Conservation (phyloP, 306 rosid genomes). For the Quercus suber region DNA sequence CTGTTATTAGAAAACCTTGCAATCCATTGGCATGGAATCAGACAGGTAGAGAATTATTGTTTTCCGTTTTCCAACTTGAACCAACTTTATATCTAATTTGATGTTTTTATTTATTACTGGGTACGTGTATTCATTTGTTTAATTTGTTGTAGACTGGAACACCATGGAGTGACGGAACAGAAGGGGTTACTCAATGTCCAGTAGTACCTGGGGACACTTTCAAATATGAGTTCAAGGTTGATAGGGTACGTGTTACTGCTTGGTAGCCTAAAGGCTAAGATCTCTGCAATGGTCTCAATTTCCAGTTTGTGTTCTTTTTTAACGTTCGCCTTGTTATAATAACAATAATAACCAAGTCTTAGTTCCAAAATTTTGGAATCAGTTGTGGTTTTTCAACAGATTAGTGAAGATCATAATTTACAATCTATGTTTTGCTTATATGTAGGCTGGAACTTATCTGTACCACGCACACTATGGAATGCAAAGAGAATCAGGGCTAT, state of each 20-base stretch:
- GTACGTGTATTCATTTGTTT: not conserved
- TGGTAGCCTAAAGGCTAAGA: too few relatives aligned
- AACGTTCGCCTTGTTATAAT: too few relatives aligned
- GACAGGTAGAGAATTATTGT: slow-evolving; percentile 50
- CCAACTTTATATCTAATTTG: not conserved
- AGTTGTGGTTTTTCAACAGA: too few relatives aligned
- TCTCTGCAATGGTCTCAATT: too few relatives aligned
- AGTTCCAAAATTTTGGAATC: too few relatives aligned
- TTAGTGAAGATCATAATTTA: not conserved
- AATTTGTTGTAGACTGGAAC: slow-evolving; percentile 52
- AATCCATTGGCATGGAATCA: slow-evolving; percentile 91
- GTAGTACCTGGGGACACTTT: slow-evolving; percentile 81
- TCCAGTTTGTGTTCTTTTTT: not conserved
- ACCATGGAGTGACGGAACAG: slow-evolving; percentile 95
- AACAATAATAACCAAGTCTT: too few relatives aligned
- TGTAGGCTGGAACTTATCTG: slow-evolving; percentile 77
- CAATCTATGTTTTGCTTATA: not conserved
- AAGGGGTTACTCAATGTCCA: slow-evolving; percentile 85
- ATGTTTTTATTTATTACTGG: not conserved
- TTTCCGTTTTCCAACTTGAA: not conserved
- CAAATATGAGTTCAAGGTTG: slow-evolving; percentile 68
- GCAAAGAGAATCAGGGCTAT: too few relatives aligned
- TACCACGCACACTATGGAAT: too few relatives aligned
- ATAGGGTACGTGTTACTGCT: slow-evolving; percentile 44
- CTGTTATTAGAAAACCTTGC: slow-evolving; percentile 70